Evolutionary conservation across 441 rosid species (phyloP).

Genomic region (Melastoma candidum): DNA sequence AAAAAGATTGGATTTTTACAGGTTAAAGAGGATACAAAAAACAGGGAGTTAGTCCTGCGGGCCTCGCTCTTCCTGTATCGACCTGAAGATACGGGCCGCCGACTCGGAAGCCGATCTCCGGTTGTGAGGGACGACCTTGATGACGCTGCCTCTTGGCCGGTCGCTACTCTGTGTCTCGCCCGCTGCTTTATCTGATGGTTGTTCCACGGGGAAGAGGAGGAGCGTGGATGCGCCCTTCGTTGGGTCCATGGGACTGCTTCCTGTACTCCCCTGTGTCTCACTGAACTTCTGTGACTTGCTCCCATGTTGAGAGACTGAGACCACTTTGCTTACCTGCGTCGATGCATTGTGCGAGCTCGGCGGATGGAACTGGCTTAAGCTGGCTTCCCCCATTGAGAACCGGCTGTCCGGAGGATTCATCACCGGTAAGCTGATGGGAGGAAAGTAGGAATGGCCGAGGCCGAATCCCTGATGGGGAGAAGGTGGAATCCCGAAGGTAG

Average conservation of each 20-base stretch:
- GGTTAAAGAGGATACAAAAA: neutral
- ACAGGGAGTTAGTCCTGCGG: conserved; percentile 25
- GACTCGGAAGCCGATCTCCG: conserved; percentile 66
- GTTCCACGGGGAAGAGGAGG: conserved; percentile 44
- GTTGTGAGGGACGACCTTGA: conserved; percentile 81
- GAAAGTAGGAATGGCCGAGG: conserved; percentile 48
- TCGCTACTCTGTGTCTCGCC: conserved; percentile 17
- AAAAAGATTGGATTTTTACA: neutral
- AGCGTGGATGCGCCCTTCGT: conserved; percentile 27
- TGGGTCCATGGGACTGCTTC: conserved; percentile 35
- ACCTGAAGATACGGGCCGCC: conserved; percentile 72
- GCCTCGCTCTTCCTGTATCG: conserved; percentile 77
- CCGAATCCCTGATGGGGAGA: conserved; percentile 37
- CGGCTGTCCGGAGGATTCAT: conserved; percentile 35
- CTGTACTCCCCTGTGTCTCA: conserved; percentile 52
- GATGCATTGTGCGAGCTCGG: conserved; percentile 31
- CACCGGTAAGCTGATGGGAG: conserved; percentile 43
- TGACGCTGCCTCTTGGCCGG: conserved; percentile 33
- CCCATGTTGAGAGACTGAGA: conserved; percentile 19
- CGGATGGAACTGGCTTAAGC: conserved; percentile 14
- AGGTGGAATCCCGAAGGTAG: conserved; percentile 29
- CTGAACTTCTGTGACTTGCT: conserved; percentile 38
- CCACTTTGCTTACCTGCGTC: conserved; percentile 34
- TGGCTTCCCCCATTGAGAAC: conserved; percentile 21
- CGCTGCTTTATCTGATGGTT: conserved; percentile 21